Base-by-base conservation (phyloP, 169 alveolate genomes). In the Plasmodium malariae region DNA sequence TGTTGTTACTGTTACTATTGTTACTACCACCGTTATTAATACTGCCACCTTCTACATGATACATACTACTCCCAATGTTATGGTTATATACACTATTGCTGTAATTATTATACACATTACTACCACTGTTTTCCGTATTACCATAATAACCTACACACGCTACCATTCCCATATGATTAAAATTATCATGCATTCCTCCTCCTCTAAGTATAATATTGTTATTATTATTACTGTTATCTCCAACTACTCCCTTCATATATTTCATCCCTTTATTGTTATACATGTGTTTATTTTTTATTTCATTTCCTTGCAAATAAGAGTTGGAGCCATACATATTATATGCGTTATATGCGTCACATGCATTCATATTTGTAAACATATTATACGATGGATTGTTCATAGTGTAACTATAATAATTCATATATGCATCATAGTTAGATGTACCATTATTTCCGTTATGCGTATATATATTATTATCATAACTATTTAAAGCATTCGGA, bases 401-500 rank as follows among this genome's bases (percentile, higher is more conserved):
- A 21, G 43, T 62, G 19, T 85, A 85, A 14, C 69, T 67, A 30
- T 85, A 85, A 36, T 68, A 85, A 36, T 69, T 85, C 19, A 85
- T 5, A 30, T 67, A 68, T 11, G 69, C 24, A 32, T 85, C 91
- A 12, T 54, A 68, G 7, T 51, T 51, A n/a, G 86, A 9, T 9
- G 43, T 17, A 37, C 24, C 7, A 69, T 68, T 68, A 34, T 36
- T 85, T 5, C 21, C 19, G 21, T 45, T 24, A 45, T 85, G 65
- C 14, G 68, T 59, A 85, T 69, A 85, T 7, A 85, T 54, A 37
- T 24, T 62, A 54, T 49, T 55, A 21, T 85, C 91, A 85, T 68
- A 85, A 19, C 74, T 43, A 85, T 68, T 85, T 63, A 85, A 19
- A 9, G 74, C 28, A 32, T 85, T 85, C n/a, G 89, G 89, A 7